A percentile compares a stretch with the other conserved stretches of the same genome.
These are phyloP conservation scores for Dipteronia dyeriana DNA, from an alignment of 345 rosid genomes.

Conservation along the genomic window DNA sequence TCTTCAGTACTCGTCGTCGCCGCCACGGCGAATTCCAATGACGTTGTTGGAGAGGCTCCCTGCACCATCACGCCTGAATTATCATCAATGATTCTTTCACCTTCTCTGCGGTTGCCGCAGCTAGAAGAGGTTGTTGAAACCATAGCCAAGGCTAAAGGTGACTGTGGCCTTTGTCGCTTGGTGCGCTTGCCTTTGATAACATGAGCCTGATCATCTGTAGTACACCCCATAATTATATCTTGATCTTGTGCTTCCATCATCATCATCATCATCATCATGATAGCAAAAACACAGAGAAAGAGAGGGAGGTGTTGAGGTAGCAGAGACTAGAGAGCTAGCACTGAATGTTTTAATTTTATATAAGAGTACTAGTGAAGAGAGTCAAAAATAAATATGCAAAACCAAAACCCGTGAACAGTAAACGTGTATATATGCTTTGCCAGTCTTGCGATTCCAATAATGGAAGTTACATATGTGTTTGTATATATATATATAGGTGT, in stretches of 20 bases:
- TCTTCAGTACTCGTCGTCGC: slow-evolving; percentile 32
- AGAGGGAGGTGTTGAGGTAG: neutral
- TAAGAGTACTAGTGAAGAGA: neutral
- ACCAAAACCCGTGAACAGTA: neutral
- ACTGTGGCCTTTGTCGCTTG: slow-evolving; percentile 58
- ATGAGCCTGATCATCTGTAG: slow-evolving; percentile 20
- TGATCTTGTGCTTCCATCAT: slow-evolving; percentile 34
- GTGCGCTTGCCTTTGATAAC: slow-evolving; percentile 71
- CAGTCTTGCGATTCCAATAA: slow-evolving; percentile 44
- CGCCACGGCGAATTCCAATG: slow-evolving; percentile 21
- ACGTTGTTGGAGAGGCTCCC: slow-evolving; percentile 20
- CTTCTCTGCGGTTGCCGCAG: neutral
- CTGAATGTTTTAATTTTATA: neutral
- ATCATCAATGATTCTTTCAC: slow-evolving; percentile 28
- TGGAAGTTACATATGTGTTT: slow-evolving; percentile 30
- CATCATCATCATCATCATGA: slow-evolving; percentile 17
- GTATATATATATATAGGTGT: slow-evolving; percentile 12
- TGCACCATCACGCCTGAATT: slow-evolving; percentile 1
- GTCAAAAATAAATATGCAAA: neutral
- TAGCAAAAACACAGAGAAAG: slow-evolving; percentile 15
- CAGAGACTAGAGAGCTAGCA: neutral
- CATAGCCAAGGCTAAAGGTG: slow-evolving; percentile 42
- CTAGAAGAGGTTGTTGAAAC: slow-evolving; percentile 31
- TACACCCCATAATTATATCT: slow-evolving; percentile 18
- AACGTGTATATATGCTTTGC: slow-evolving; percentile 27